phyloP scores from a whole-genome alignment of 2,329 filamentous ascomycete genomes.

The Fusarium acutatum region DNA sequence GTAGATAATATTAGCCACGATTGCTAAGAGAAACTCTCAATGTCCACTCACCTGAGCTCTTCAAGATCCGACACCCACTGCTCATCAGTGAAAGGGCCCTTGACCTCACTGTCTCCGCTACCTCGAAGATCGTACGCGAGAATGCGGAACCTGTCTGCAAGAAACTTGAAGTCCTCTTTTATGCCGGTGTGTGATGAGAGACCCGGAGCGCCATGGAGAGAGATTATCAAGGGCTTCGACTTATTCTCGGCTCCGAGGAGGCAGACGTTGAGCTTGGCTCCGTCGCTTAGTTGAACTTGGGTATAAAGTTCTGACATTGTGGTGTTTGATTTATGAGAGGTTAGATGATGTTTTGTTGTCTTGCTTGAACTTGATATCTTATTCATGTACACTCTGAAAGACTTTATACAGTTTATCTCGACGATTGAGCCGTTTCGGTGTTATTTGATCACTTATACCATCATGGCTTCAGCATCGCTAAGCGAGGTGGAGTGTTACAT shows the following conservation, averaged over 20 bases:
- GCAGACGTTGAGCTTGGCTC: constrained; percentile 4
- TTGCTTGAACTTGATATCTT: rapidly evolving
- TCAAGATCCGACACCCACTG: constrained; percentile 1
- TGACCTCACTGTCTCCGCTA: not conserved
- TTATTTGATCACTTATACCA: not conserved
- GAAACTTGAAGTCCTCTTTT: constrained; percentile 1
- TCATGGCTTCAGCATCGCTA: not conserved
- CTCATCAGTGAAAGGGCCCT: constrained; percentile 5
- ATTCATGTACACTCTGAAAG: rapidly evolving
- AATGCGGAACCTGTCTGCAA: not conserved
- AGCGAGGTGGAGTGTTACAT: not conserved
- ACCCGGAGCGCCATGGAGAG: constrained; percentile 1
- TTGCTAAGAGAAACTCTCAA: rapidly evolving
- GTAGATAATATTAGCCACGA: rapidly evolving
- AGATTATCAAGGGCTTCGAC: not conserved
- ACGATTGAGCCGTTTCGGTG: not conserved
- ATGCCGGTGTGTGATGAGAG: not conserved
- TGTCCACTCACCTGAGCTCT: not conserved
- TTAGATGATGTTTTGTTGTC: not conserved
- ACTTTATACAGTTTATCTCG: not conserved
- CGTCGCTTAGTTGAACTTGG: constrained; percentile 3
- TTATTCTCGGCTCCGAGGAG: constrained; percentile 11
- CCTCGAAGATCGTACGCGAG: constrained; percentile 12
- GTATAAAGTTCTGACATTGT: not conserved
- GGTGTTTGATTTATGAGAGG: not conserved